Evolutionary conservation across 2,329 filamentous ascomycete species (phyloP), one percentile per base, ranked within the genome.

Genomic region (Neofusicoccum sp.): DNA sequence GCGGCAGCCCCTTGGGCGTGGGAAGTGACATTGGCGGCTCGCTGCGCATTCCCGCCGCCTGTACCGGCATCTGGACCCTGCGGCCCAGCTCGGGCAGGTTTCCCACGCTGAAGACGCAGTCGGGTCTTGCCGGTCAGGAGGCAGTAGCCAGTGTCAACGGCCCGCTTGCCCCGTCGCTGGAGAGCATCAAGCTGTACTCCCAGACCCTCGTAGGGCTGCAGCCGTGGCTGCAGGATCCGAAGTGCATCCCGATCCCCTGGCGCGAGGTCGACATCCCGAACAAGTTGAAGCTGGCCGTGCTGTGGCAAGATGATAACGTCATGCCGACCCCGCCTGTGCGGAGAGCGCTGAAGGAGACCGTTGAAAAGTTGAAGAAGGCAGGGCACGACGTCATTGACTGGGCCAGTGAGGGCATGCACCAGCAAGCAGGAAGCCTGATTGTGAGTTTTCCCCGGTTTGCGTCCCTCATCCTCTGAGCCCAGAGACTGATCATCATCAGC

Each of bases 21-120:
- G 86, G 86, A 1, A 86, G 86, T 0, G 86, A 89, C 63, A 88
- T 89, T 58, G 81, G 79, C 1, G 84, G 84, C 12, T 84, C 80
- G 9, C 68, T 87, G 0, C 79, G 84, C 12, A 82, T 81, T 30
- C 79, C 79, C 12, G 84, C 84, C 24, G 83, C 83, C 1, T 85
- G 81, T 62, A 84, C 82, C 1, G 84, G 84, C 3, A 80, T 85
- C 60, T 86, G 82, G 65, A 82, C 82, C 3, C 74, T 86, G 12
- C 77, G 81, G 1, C 82, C 84, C 0, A 86, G 83, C 0, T 79
- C 79, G 60, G 85, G 85, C 8, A 79, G 86, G 7, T 87, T 87
- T 65, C 84, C 86, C 0, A 84, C 85, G 73, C 73, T 76, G 60
- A 71, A 77, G 30, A 78, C 77, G 9, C 65, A 83, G 43, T 85